A percentile compares a stretch with the other conserved stretches of the same genome.
Conservation (phyloP, 805 yeast genomes). For the Henningerozyma blattae region DNA sequence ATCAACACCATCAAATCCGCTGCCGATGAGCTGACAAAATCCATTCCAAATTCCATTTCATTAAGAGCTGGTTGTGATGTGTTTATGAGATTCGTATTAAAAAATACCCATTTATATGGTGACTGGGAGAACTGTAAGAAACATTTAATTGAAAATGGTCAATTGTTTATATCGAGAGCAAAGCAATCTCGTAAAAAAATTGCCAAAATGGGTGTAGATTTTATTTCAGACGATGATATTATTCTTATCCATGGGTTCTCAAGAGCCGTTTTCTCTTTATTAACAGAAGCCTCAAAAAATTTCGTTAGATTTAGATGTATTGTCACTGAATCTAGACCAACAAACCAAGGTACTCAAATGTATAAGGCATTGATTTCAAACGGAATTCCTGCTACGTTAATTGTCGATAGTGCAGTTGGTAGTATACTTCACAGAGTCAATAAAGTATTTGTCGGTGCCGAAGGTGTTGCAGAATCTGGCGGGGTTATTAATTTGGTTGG, state of each 20-base stretch:
- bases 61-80: conserved; percentile 95
- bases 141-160: conserved; percentile 88
- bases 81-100: conserved; percentile 82
- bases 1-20: conserved; percentile 72
- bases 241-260: conserved; percentile 85
- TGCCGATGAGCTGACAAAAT: conserved; percentile 56
- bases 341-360: conserved; percentile 61
- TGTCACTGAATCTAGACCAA: conserved; percentile 88
- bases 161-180: conserved; percentile 81
- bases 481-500: conserved; percentile 96
- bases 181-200: conserved; percentile 79
- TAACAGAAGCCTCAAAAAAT: conserved; percentile 65
- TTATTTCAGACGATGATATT: conserved; percentile 86
- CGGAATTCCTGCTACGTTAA: conserved; percentile 78
- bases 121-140: conserved; percentile 92
- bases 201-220: conserved; percentile 78
- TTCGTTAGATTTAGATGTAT: conserved; percentile 78
- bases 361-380: conserved; percentile 52
- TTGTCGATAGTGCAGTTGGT: conserved; percentile 91
- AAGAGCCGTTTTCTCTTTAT: conserved; percentile 73
- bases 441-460: conserved; percentile 94
- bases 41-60: conserved; percentile 85
- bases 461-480: conserved; percentile 98
- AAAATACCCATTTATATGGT: conserved; percentile 70
- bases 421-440: conserved; percentile 83